Conservation (phyloP, 2,329 filamentous ascomycete species). For the Helotiales sp. region DNA sequence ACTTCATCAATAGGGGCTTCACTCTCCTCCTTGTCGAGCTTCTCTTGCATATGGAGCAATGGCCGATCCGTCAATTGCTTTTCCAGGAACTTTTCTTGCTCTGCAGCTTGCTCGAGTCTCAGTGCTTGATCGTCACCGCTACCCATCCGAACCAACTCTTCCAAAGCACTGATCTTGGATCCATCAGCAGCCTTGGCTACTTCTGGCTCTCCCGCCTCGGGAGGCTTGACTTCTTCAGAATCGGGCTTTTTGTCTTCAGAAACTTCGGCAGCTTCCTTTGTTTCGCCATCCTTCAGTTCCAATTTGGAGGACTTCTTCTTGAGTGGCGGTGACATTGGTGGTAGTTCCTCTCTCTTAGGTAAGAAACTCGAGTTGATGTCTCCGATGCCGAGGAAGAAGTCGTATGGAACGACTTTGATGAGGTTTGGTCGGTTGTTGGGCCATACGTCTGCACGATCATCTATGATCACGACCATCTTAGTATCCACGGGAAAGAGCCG, state of each 20-base stretch:
- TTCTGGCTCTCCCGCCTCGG: slow-evolving; percentile 45
- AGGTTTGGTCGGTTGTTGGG: slow-evolving; percentile 86
- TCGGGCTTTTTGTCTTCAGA: not conserved
- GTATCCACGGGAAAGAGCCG: slow-evolving; percentile 95
- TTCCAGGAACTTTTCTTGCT: slow-evolving; percentile 86
- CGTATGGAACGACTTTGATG: slow-evolving; percentile 92
- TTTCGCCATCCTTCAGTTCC: slow-evolving; percentile 13
- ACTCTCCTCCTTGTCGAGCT: slow-evolving; percentile 77
- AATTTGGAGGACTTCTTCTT: slow-evolving; percentile 33
- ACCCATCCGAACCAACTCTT: slow-evolving; percentile 78
- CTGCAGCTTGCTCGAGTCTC: slow-evolving; percentile 76
- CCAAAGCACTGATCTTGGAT: slow-evolving; percentile 55
- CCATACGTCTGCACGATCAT: slow-evolving; percentile 97
- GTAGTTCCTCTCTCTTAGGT: slow-evolving; percentile 71
- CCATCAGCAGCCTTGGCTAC: slow-evolving; percentile 21
- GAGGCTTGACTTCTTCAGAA: slow-evolving; percentile 39
- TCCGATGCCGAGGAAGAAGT: slow-evolving; percentile 97
- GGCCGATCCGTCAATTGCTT: slow-evolving; percentile 90
- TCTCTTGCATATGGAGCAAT: slow-evolving; percentile 87
- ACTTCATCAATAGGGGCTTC: slow-evolving; percentile 45
- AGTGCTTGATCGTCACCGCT: slow-evolving; percentile 69
- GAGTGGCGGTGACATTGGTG: slow-evolving; percentile 32
- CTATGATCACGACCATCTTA: slow-evolving; percentile 99
- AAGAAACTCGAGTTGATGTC: slow-evolving; percentile 99
- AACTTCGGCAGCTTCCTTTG: slow-evolving; percentile 1